Conservation (phyloP, 2,329 filamentous ascomycete species). For the Elsinoe fawcettii region DNA sequence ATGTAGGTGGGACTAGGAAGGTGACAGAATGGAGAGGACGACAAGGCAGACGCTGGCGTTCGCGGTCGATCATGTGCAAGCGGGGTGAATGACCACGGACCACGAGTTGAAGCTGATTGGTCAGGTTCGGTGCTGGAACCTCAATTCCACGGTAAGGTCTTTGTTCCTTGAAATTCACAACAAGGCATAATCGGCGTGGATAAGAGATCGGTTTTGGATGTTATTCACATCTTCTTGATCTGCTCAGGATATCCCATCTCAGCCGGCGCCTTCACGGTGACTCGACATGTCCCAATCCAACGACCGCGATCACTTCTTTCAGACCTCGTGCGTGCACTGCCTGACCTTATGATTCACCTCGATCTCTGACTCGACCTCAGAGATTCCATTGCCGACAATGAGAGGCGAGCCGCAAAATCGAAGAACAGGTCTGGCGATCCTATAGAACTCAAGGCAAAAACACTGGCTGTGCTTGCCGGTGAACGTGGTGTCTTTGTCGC, state of each 20-base stretch:
- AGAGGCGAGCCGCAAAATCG: constrained; percentile 60
- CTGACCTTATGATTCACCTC: constrained; percentile 8
- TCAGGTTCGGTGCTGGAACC: too few relatives aligned
- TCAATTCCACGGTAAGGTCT: not conserved
- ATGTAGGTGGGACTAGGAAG: not conserved
- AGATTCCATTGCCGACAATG: constrained; percentile 43
- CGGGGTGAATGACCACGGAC: too few relatives aligned
- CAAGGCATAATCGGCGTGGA: not conserved
- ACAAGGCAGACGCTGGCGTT: too few relatives aligned
- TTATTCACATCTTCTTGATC: not conserved
- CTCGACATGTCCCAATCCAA: constrained; percentile 58
- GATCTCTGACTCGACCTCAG: constrained; percentile 27
- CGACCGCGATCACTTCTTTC: constrained; percentile 79
- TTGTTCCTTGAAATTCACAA: not conserved
- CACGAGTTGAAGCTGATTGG: too few relatives aligned
- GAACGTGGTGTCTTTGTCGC: constrained; percentile 65
- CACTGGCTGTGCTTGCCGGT: constrained; percentile 60
- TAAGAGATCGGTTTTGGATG: not conserved
- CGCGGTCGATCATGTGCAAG: too few relatives aligned
- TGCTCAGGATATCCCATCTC: not conserved
- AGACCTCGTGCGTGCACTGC: constrained; percentile 63
- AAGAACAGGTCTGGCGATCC: constrained; percentile 82
- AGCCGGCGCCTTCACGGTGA: not conserved
- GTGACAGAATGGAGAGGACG: not conserved
- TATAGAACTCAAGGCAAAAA: constrained; percentile 73